Base-by-base conservation (phyloP, 1,139 yeast genomes). In the Scheffersomyces parashehatae region DNA sequence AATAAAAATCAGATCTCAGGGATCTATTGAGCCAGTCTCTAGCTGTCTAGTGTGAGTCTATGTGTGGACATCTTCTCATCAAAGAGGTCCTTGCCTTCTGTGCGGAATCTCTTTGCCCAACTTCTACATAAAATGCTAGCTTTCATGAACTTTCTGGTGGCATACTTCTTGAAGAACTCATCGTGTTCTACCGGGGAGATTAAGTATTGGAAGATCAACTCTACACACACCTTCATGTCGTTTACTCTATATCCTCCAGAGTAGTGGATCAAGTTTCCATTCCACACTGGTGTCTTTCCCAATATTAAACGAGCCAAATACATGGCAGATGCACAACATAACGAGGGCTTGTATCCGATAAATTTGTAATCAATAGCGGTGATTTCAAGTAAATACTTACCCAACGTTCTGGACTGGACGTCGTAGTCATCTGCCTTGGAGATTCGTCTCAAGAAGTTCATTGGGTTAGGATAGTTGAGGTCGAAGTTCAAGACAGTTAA, bases 351-450 rank as follows among this genome's bases (percentile, higher is more conserved):
- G 56, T 78, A 79, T 14, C 89, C 89, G 57, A 90, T 79, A 60
- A 91, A 85, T 55, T 83, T 80, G 62, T 87, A 86, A 63, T 90
- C 97, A 45, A 90, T 82, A 26, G 86, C 73, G 12, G 93, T 79
- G 38, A 90, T 83, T 63, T 91, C 98, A 49, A 91, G 69, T 46
- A 91, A 72, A 64, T 89, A 91, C 67, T 91, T 91, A 29, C 96
- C 98, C 54, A 91, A 77, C 11, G 97, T 90, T 64, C 98, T 82
- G 41, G 95, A 83, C 66, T 88, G 93, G 47, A 89, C 88, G 65
- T 90, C 96, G 70, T 90, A 91, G 64, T 88, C 93, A 66, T 91
- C 98, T 34, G 98, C 98, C 65, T 89, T 89, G 40, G 96, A 88
- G 45, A 89, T 88, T 62, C 98, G 80, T 64, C 98, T 82, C 56